Evolutionary conservation across 1,139 yeast genomes (phyloP), one percentile per base, ranked within the genome.

Genomic region (Kodamaea ohmeri): DNA sequence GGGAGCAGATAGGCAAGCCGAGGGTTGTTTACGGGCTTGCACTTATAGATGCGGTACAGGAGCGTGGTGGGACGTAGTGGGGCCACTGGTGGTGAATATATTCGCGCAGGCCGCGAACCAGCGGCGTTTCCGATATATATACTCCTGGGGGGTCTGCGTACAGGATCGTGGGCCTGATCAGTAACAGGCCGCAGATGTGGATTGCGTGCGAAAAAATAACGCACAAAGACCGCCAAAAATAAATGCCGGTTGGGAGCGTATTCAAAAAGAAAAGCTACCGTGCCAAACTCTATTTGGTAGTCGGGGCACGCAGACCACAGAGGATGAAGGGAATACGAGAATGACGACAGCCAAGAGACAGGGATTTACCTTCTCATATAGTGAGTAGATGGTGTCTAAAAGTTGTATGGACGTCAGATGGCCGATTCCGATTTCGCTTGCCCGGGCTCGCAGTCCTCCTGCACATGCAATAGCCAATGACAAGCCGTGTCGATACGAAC

Each of bases 111-210:
- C 25, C 28, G n/a, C n/a, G n/a, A n/a, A n/a, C n/a, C 20, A 7
- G 34, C 22, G 16, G 33, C 25, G 8, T 12, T 12, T 24, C 30
- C 16, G 20, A 12, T 17, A 20, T 37, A 32, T 24, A 30, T 26
- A 31, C 29, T 22, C 21, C 14, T 21, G 21, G 11, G 17, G 11
- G 11, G 19, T 30, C 20, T 30, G 33, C 33, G 33, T 31, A 21
- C 34, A 20, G 19, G 16, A 18, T 4, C 17, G 25, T 20, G n/a
- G 21, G 25, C 26, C 21, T 31, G 26, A 31, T 31, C 34, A 31
- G 34, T 31, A 31, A 20, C 32, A 19, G 20, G 32, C 32, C 18
- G 32, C 32, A 26, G 29, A 28, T 28, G 32, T 28, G 32, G 32
- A 28, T 28, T 24, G 15, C 30, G 13, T 27, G 20, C 30, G n/a